Evolutionary conservation across 768 basidiomycete genomes (phyloP).

Genomic region (Scleroderma citrinum): DNA sequence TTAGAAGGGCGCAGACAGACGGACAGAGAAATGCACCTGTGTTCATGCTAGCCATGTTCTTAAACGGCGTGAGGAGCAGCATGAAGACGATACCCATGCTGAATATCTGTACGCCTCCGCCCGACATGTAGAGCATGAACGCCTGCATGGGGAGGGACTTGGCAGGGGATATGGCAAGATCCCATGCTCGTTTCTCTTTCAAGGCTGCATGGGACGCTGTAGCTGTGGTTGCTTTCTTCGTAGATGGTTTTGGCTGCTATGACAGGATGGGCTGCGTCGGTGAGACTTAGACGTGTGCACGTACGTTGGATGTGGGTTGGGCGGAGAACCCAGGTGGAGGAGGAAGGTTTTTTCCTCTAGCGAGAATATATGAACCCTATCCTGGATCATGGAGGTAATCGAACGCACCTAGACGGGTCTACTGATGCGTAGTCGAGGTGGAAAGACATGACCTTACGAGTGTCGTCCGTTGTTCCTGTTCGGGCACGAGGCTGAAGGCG

Average conservation of each 20-base stretch:
- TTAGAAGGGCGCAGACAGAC: not conserved
- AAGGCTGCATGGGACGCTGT: slow-evolving; percentile 55
- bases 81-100: slow-evolving; percentile 96
- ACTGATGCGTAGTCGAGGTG: slow-evolving; percentile 28
- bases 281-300: slow-evolving; percentile 1
- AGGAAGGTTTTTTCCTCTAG: slow-evolving; percentile 58
- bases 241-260: slow-evolving; percentile 37
- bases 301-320: slow-evolving; percentile 28
- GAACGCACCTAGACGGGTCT: slow-evolving; percentile 21
- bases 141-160: slow-evolving; percentile 95
- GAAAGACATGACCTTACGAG: slow-evolving; percentile 16
- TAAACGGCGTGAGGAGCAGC: slow-evolving; percentile 83
- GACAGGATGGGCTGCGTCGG: not conserved
- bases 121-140: slow-evolving; percentile 99
- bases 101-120: slow-evolving; percentile 92
- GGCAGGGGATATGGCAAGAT: slow-evolving; percentile 75
- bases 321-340: slow-evolving; percentile 66
- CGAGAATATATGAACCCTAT: not conserved
- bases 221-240: slow-evolving; percentile 29
- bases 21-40: slow-evolving; percentile 46
- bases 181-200: slow-evolving; percentile 81
- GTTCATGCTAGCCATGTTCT: slow-evolving; percentile 75
- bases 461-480: no score
- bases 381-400: not conserved
- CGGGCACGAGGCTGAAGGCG: no score